phyloP scores from a whole-genome alignment of 257 asterid genomes.

The Nicotiana benthamiana region DNA sequence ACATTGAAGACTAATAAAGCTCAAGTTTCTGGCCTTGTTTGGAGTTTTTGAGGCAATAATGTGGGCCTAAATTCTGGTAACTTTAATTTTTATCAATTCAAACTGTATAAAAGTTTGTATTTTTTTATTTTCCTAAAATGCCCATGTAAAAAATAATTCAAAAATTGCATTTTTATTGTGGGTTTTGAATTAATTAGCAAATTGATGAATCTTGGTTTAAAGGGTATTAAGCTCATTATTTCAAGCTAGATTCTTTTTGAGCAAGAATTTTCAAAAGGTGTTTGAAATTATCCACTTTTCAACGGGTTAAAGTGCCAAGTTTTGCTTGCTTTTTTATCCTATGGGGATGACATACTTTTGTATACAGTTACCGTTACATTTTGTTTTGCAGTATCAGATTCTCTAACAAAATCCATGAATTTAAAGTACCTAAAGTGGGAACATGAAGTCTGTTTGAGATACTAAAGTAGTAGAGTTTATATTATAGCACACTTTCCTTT shows the following conservation, averaged over 20 bases:
- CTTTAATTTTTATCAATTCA: background rate
- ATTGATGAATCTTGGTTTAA: background rate
- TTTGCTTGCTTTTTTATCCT: background rate
- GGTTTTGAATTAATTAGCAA: background rate
- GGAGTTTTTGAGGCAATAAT: background rate
- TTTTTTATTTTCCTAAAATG: background rate
- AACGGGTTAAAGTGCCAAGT: slow-evolving; percentile 6
- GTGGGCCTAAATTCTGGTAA: background rate
- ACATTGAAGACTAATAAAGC: no score
- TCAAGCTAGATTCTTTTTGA: background rate
- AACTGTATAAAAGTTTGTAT: background rate
- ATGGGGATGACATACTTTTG: background rate
- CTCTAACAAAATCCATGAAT: slow-evolving; percentile 4
- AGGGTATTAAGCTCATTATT: background rate
- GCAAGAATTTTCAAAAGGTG: background rate
- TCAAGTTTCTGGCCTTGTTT: background rate
- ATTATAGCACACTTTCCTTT: background rate
- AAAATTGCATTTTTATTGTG: background rate
- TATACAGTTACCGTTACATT: slow-evolving; percentile 9
- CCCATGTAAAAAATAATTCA: background rate
- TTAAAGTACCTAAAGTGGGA: background rate
- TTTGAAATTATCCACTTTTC: slow-evolving; percentile 3
- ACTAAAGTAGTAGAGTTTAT: background rate
- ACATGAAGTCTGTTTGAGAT: background rate
- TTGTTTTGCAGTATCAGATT: slow-evolving; percentile 10